These are phyloP conservation scores for Aegilops speltoides DNA, from an alignment of 176 grass and related monocot species.

Conservation along the genomic window DNA sequence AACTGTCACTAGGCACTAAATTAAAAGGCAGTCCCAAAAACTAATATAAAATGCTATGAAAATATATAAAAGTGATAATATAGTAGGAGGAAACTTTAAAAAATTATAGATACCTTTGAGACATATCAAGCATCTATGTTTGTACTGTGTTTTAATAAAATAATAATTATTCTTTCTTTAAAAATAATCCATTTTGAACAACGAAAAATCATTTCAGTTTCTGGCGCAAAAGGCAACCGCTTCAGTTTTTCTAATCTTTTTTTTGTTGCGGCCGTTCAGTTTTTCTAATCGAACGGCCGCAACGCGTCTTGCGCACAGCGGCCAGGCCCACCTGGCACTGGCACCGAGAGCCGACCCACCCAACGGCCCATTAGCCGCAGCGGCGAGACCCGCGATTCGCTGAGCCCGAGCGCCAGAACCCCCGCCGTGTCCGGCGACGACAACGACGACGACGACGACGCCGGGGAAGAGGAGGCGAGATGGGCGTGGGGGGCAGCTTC, in stretches of 20 bases:
- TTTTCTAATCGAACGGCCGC: not conserved
- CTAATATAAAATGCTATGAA: no score
- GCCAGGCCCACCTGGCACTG: conserved; percentile 20
- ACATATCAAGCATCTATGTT: no score
- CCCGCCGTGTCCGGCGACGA: not conserved
- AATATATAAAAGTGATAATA: no score
- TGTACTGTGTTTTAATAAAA: no score
- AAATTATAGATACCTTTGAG: no score
- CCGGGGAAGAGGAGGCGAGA: conserved; percentile 19
- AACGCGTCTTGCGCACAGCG: not conserved
- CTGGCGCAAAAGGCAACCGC: not conserved
- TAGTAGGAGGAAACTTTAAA: no score
- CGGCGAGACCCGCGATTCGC: not conserved
- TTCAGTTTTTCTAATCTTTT: not conserved
- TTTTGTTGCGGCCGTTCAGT: not conserved
- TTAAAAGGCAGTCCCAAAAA: no score
- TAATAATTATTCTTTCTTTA: no score
- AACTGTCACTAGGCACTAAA: no score
- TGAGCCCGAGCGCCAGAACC: conserved; percentile 16
- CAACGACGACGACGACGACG: not conserved
- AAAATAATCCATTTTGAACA: no score
- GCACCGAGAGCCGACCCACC: not conserved
- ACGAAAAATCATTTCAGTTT: no score
- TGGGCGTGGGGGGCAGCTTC: conserved; percentile 82
- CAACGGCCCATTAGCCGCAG: conserved; percentile 14